These are phyloP conservation scores for Coffea canephora DNA, from an alignment of 257 asterid species.

Conservation along the genomic window DNA sequence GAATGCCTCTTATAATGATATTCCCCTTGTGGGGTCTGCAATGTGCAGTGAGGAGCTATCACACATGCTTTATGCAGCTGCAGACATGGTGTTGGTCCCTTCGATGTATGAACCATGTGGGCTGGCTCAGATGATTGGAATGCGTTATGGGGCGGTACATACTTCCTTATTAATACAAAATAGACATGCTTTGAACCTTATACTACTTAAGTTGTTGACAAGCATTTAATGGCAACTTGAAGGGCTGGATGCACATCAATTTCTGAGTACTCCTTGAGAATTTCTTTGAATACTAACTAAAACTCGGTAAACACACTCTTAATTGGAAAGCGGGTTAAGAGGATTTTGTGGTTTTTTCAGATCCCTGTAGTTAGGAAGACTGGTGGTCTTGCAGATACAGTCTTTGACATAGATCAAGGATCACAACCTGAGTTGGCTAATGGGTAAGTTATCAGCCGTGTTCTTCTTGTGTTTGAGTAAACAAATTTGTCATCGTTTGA, in stretches of 20 bases:
- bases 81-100: slow-evolving; percentile 91
- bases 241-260: too few relatives aligned
- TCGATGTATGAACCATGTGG: slow-evolving; percentile 95
- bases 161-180: slow-evolving; percentile 5
- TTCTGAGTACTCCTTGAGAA: not conserved
- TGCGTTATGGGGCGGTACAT: slow-evolving; percentile 91
- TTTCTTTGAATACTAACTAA: not conserved
- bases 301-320: not conserved
- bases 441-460: slow-evolving; percentile 41
- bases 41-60: slow-evolving; percentile 84
- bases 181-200: not conserved
- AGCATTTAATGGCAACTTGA: not conserved
- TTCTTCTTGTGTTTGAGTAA: not conserved
- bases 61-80: slow-evolving; percentile 93
- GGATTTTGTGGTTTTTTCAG: slow-evolving; percentile 36
- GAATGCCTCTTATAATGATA: not conserved
- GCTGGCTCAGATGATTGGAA: slow-evolving; percentile 88
- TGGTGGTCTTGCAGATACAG: slow-evolving; percentile 90
- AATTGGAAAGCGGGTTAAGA: not conserved
- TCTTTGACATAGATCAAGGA: slow-evolving; percentile 75
- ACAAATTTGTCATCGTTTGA: not conserved
- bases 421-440: slow-evolving; percentile 55
- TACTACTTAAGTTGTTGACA: not conserved
- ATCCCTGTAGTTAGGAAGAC: slow-evolving; percentile 85
- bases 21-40: slow-evolving; percentile 7